phyloP scores from a whole-genome alignment of 805 yeast genomes.

The Starmerella bacillaris region DNA sequence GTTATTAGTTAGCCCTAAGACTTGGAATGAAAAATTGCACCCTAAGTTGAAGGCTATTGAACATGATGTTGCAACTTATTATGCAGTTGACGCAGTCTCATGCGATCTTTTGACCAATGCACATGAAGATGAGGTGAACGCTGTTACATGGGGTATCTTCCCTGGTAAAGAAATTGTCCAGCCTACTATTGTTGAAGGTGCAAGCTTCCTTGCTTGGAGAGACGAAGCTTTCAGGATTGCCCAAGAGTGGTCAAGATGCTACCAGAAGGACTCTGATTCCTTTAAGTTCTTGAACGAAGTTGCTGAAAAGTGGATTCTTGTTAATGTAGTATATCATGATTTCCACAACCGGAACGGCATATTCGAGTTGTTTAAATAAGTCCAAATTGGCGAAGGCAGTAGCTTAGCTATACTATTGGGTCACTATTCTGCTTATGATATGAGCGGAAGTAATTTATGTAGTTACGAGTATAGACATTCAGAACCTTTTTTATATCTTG shows the following conservation, averaged over 20 bases:
- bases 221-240: constrained; percentile 80
- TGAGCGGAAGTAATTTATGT: too few species aligned
- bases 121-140: constrained; percentile 61
- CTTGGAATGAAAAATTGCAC: constrained; percentile 30
- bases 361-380: neutral
- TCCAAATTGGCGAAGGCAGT: too few species aligned
- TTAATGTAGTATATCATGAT: constrained; percentile 83
- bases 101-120: constrained; percentile 50
- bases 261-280: constrained; percentile 21
- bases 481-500: too few species aligned
- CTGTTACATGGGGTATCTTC: constrained; percentile 97
- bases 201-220: constrained; percentile 90
- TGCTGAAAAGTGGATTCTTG: constrained; percentile 46
- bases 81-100: constrained; percentile 41
- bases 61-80: constrained; percentile 44
- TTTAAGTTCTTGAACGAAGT: constrained; percentile 30
- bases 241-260: constrained; percentile 48
- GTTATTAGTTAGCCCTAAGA: constrained; percentile 49
- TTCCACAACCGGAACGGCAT: constrained; percentile 20
- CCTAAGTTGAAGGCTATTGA: constrained; percentile 25
- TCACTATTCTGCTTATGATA: too few species aligned
- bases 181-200: constrained; percentile 87
- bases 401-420: too few species aligned
- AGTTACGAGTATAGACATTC: too few species aligned
- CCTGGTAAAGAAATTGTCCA: constrained; percentile 89